Percentiles rank a stretch among this genome's conserved stretches.
Evolutionary conservation across 768 basidiomycete genomes (phyloP).

Genomic region (Pisolithus albus): DNA sequence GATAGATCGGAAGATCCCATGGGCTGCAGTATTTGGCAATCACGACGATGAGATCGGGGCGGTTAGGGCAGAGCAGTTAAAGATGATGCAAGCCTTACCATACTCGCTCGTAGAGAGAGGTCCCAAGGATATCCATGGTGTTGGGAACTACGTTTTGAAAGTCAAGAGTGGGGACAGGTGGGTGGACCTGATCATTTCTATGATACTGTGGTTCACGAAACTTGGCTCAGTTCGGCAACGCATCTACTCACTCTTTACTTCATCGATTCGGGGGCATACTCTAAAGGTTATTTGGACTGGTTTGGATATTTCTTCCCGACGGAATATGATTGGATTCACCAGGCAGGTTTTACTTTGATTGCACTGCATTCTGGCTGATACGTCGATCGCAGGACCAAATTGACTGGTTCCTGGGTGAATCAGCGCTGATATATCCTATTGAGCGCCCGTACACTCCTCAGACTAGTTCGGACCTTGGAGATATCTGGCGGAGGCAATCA

Average conservation of each 20-base stretch:
- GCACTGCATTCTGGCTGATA: neutral
- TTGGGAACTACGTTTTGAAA: conserved; percentile 87
- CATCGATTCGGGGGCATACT: conserved; percentile 81
- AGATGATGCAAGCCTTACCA: conserved; percentile 69
- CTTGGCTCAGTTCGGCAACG: conserved; percentile 67
- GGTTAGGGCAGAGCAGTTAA: conserved; percentile 57
- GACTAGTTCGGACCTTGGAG: conserved; percentile 59
- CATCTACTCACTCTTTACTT: conserved; percentile 90
- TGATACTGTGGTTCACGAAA: conserved; percentile 3
- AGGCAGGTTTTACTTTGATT: conserved; percentile 33
- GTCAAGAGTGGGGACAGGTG: conserved; percentile 79
- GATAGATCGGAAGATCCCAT: conserved; percentile 71
- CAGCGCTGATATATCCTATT: conserved; percentile 66
- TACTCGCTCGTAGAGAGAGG: conserved; percentile 80
- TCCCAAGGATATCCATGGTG: conserved; percentile 79
- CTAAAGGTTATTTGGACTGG: conserved; percentile 51
- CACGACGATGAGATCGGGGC: conserved; percentile 78
- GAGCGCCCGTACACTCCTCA: conserved; percentile 82
- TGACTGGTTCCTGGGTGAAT: conserved; percentile 85
- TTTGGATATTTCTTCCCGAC: conserved; percentile 55
- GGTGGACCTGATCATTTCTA: conserved; percentile 27
- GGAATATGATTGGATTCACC: conserved; percentile 82
- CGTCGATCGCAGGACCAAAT: conserved; percentile 53
- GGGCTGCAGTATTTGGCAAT: conserved; percentile 92
- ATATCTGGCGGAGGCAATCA: conserved; percentile 56